Percentiles rank a stretch among this genome's conserved stretches.
phyloP scores from a whole-genome alignment of 257 asterid genomes.

The Lycium ferocissimum region DNA sequence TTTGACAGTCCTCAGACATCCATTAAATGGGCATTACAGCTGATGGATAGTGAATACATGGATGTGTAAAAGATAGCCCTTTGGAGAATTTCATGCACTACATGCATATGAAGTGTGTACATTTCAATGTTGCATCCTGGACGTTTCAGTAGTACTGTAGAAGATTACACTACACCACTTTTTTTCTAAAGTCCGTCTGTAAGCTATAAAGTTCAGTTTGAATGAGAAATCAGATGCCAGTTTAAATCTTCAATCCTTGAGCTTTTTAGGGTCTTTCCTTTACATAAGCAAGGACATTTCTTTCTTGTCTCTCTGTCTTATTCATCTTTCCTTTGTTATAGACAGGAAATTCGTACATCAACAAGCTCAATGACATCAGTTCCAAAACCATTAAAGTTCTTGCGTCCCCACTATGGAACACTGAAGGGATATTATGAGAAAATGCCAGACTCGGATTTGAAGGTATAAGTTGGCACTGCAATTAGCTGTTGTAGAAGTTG shows the following conservation, averaged over 20 bases:
- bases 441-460: constrained; percentile 72
- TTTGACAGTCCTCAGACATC: background rate
- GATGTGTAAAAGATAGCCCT: background rate
- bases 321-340: constrained; percentile 35
- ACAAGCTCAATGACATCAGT: constrained; percentile 99
- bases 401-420: constrained; percentile 96
- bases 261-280: background rate
- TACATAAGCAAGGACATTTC: background rate
- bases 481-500: constrained; percentile 3
- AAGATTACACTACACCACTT: background rate
- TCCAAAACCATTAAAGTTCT: constrained; percentile 93
- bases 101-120: constrained; percentile 1
- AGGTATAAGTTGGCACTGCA: constrained; percentile 55
- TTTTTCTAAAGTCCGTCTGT: background rate
- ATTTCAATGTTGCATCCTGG: background rate
- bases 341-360: constrained; percentile 92
- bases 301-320: background rate
- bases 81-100: background rate
- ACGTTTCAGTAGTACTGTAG: background rate
- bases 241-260: background rate
- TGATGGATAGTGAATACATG: background rate
- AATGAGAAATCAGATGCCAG: constrained; percentile 5
- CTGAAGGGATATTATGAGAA: constrained; percentile 69
- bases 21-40: background rate
- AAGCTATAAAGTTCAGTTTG: background rate